Conservation (phyloP, 2,329 filamentous ascomycete species). For the Colletotrichum sublineola region DNA sequence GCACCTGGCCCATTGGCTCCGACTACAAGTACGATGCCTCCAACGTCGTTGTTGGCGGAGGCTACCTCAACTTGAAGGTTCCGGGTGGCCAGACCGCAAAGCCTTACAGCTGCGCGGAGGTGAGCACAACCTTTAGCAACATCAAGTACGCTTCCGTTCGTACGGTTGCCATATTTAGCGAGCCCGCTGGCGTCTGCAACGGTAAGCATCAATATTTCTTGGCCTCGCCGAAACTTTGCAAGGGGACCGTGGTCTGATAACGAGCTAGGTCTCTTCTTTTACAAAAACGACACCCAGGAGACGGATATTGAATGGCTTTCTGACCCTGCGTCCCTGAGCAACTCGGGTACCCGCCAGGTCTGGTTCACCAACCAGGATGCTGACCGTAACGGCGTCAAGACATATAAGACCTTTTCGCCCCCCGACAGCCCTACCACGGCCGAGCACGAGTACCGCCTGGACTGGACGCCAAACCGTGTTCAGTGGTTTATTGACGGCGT, state of each 20-base stretch:
- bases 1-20: conserved; percentile 43
- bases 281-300: conserved; percentile 47
- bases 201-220: conserved; percentile 39
- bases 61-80: conserved; percentile 49
- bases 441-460: conserved; percentile 51
- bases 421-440: conserved; percentile 45
- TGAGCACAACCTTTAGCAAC: conserved; percentile 46
- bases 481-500: conserved; percentile 48
- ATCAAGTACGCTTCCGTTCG: conserved; percentile 50
- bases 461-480: conserved; percentile 48
- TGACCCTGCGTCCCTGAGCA: conserved; percentile 47
- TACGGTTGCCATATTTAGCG: conserved; percentile 48
- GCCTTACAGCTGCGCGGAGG: conserved; percentile 46
- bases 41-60: conserved; percentile 45
- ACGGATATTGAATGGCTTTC: conserved; percentile 52
- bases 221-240: too few relatives aligned
- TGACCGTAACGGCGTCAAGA: conserved; percentile 43
- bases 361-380: conserved; percentile 51
- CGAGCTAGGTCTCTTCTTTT: conserved; percentile 49
- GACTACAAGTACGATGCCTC: conserved; percentile 35
- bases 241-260: background rate
- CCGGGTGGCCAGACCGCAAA: conserved; percentile 46
- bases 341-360: conserved; percentile 46
- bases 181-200: conserved; percentile 50
- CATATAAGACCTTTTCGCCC: conserved; percentile 40